phyloP scores from a whole-genome alignment of 2,329 filamentous ascomycete genomes.

The Sclerotinia subarctica region DNA sequence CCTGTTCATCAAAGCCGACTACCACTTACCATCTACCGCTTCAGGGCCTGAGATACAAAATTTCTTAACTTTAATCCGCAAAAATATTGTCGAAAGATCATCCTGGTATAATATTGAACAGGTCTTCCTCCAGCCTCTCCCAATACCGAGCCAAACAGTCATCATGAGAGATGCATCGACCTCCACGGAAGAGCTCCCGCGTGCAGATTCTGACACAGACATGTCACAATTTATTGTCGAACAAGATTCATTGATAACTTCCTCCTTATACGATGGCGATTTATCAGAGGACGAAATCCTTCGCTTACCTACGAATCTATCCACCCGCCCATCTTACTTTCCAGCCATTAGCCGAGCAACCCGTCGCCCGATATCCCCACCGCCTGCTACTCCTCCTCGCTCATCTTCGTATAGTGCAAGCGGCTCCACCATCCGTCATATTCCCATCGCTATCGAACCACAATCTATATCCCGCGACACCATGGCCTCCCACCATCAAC shows the following conservation, averaged over 20 bases:
- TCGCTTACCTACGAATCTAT: background rate
- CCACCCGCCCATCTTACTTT: background rate
- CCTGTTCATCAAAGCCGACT: constrained; percentile 50
- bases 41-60: constrained; percentile 51
- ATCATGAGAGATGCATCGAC: constrained; percentile 14
- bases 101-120: constrained; percentile 47
- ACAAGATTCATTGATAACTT: constrained; percentile 17
- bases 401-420: background rate
- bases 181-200: background rate
- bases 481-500: background rate
- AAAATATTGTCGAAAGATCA: constrained; percentile 47
- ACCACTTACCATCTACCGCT: constrained; percentile 54
- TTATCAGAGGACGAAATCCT: background rate
- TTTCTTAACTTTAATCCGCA: constrained; percentile 53
- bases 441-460: background rate
- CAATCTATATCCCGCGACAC: background rate
- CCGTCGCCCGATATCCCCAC: background rate
- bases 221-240: background rate
- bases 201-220: background rate
- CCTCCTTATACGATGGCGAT: background rate
- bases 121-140: constrained; percentile 23
- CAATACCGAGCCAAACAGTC: background rate
- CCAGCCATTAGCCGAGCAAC: background rate
- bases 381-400: background rate
- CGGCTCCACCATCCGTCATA: background rate